These are phyloP conservation scores for Rhodotorula sp. DNA, from an alignment of 1,284 basidiomycete species.

Conservation along the genomic window DNA sequence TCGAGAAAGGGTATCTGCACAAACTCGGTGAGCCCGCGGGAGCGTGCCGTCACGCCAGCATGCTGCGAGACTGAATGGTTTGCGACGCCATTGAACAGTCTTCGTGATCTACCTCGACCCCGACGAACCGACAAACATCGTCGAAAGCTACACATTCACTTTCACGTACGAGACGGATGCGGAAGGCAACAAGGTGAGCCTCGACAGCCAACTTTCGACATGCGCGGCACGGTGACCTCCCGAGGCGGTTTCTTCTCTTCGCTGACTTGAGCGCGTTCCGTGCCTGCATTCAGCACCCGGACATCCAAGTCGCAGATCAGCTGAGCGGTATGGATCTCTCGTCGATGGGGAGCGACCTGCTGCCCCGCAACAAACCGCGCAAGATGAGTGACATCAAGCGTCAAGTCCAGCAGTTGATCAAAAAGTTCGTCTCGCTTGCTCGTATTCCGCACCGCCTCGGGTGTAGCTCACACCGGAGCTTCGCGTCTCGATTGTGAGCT, in stretches of 20 bases:
- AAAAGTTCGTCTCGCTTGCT: constrained; percentile 33
- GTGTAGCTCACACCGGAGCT: too few species aligned
- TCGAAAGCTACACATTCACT: constrained; percentile 43
- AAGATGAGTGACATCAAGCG: constrained; percentile 30
- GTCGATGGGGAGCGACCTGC: not conserved
- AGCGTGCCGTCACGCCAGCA: not conserved
- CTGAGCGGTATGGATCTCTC: constrained; percentile 32
- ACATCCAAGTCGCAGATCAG: constrained; percentile 37
- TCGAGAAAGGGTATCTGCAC: constrained; percentile 40
- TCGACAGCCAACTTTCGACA: not conserved
- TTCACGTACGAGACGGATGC: constrained; percentile 33
- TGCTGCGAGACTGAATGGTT: too few species aligned
- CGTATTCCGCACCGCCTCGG: too few species aligned
- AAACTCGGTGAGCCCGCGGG: constrained; percentile 28
- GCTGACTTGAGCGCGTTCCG: not conserved
- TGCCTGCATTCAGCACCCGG: constrained; percentile 13
- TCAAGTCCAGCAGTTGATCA: constrained; percentile 38
- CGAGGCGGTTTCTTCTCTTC: not conserved
- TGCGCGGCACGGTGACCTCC: too few species aligned
- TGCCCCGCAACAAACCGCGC: constrained; percentile 2
- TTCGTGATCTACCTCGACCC: constrained; percentile 69
- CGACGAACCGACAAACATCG: constrained; percentile 40
- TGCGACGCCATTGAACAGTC: constrained; percentile 45
- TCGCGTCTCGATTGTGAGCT: not conserved
- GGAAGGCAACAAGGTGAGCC: constrained; percentile 25